Base-by-base conservation (phyloP, 2,329 filamentous ascomycete species). In the Sphaerostilbella broomeana region DNA sequence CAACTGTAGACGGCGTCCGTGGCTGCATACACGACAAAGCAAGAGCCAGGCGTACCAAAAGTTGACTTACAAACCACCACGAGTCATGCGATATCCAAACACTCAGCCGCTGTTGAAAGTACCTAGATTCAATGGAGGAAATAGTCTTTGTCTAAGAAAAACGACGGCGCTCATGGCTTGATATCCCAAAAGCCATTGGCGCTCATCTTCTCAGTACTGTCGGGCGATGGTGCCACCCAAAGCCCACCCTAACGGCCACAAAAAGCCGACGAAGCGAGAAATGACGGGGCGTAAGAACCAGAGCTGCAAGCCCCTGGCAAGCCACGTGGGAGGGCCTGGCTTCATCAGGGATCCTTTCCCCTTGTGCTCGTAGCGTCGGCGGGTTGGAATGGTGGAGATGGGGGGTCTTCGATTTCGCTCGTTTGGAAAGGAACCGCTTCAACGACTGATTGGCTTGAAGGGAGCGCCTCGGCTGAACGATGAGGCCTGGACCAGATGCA, bases 311-410 rank as follows among this genome's bases (percentile, higher is more conserved):
- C 41, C 41, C 41, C 41, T 43, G 36, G 41, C 19, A 18, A 43
- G 41, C 41, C 41, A 43, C 41, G 41, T 43, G 41, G 21, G 19
- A 43, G 34, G 41, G 41, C 41, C 36, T 31, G 29, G 25, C 17
- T 24, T 11, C 13, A 20, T 25, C 36, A 43, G 41, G 41, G 41
- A 35, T 43, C 3, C 5, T 19, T 39, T 35, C n/a, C 29, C 35
- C 20, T 27, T 33, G 36, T 24, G 22, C 17, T 19, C 27, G 26
- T 37, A 28, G 39, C 19, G 28, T 38, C 27, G 26, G 26, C 20
- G 35, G 26, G 27, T 26, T 21, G 24, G 13, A 31, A 41, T 30
- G 32, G 17, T 27, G 25, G 18, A 20, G 27, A 17, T 13, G 20
- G 21, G 22, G 21, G 28, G 33, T 32, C 24, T 36, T 11, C 21